phyloP scores from a whole-genome alignment of 371 early-diverging fungal species.

The Rhizopus arrhizus region DNA sequence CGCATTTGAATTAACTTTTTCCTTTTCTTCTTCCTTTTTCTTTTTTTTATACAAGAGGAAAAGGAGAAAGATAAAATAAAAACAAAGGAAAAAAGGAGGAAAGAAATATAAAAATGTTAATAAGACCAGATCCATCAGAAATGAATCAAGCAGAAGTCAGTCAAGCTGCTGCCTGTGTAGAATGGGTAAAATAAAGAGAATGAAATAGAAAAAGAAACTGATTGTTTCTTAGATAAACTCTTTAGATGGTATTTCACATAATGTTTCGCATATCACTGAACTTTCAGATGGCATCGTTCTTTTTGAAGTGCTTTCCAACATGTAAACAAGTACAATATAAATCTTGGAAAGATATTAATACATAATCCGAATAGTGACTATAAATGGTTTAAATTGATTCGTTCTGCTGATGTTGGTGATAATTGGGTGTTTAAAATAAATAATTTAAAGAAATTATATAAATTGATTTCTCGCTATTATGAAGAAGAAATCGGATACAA shows the following conservation, averaged over 20 bases:
- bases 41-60: conserved; percentile 2
- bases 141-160: conserved; percentile 25
- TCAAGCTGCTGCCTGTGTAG: conserved; percentile 40
- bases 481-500: conserved; percentile 76
- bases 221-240: conserved; percentile 67
- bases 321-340: conserved; percentile 58
- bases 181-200: conserved; percentile 39
- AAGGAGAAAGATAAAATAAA: conserved; percentile 5
- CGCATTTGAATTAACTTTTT: not conserved
- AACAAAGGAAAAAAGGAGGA: no score
- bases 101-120: conserved; percentile 21
- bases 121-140: not conserved
- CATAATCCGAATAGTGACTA: conserved; percentile 63
- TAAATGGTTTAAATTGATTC: conserved; percentile 83
- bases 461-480: conserved; percentile 79
- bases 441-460: conserved; percentile 85
- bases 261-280: conserved; percentile 64
- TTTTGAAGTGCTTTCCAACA: conserved; percentile 79
- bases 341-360: not conserved
- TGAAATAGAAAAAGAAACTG: not conserved
- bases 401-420: conserved; percentile 76
- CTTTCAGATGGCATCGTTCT: conserved; percentile 80
- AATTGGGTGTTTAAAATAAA: conserved; percentile 94
- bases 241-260: conserved; percentile 65
- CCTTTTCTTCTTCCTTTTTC: conserved; percentile 6